Percentiles rank a stretch among this genome's conserved stretches.
Evolutionary conservation across 306 rosid species (phyloP).

Genomic region (Malus sieversii): DNA sequence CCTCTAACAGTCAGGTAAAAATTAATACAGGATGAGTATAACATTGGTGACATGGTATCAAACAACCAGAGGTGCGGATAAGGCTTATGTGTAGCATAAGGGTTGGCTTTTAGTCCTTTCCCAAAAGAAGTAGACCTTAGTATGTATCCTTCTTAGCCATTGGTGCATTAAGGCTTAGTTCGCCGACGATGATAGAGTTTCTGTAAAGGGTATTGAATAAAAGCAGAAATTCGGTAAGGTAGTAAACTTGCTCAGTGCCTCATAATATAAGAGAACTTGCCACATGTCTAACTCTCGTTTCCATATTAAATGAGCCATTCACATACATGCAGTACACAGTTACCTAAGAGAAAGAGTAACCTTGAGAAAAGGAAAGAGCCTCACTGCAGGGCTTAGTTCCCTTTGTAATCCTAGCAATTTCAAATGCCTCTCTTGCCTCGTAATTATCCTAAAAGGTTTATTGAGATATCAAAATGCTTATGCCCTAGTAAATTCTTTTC

Average conservation of each 20-base stretch:
- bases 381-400: background rate
- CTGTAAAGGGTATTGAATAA: too few relatives aligned
- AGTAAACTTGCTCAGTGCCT: too few relatives aligned
- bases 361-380: background rate
- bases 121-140: too few relatives aligned
- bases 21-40: background rate
- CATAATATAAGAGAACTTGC: too few relatives aligned
- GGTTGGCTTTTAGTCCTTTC: too few relatives aligned
- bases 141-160: too few relatives aligned
- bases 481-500: background rate
- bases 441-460: background rate
- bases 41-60: background rate
- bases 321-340: background rate
- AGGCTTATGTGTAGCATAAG: too few relatives aligned
- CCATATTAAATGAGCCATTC: background rate
- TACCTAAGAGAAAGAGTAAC: background rate
- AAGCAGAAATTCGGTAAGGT: too few relatives aligned
- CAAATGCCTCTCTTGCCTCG: background rate
- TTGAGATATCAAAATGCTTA: background rate
- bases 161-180: too few relatives aligned
- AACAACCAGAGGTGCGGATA: background rate
- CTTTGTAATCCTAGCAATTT: background rate
- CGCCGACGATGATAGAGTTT: too few relatives aligned
- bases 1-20: background rate
- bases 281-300: too few relatives aligned